phyloP scores from a whole-genome alignment of 129 eudicot genomes.

The Logfia minima region DNA sequence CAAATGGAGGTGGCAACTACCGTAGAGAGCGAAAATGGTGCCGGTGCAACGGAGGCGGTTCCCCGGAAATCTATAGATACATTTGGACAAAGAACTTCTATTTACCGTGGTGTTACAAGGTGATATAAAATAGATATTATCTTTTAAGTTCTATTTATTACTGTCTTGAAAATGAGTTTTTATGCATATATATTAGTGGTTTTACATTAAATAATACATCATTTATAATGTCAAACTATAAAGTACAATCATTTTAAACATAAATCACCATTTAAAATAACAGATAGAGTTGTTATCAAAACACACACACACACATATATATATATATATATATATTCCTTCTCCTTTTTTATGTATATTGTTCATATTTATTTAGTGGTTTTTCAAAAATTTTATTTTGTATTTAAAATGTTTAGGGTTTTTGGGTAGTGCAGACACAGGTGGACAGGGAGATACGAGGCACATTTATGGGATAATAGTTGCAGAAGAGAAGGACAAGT shows the following conservation, averaged over 20 bases:
- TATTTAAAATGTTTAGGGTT: constrained; percentile 21
- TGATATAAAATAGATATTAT: constrained; percentile 6
- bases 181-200: too few relatives aligned
- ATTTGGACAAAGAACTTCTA: constrained; percentile 94
- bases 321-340: too few relatives aligned
- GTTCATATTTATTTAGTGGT: background rate
- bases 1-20: constrained; percentile 42
- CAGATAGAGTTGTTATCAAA: too few relatives aligned
- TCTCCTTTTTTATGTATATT: background rate
- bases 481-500: constrained; percentile 98
- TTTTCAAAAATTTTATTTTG: background rate
- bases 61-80: constrained; percentile 76
- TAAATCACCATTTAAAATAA: too few relatives aligned
- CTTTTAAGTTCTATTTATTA: background rate
- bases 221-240: too few relatives aligned
- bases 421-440: constrained; percentile 69
- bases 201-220: too few relatives aligned
- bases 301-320: too few relatives aligned
- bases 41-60: constrained; percentile 49
- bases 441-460: constrained; percentile 97
- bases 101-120: constrained; percentile 99
- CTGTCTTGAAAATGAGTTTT: too few relatives aligned
- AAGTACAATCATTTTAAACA: too few relatives aligned
- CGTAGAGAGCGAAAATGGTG: constrained; percentile 33
- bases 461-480: constrained; percentile 99